Evolutionary conservation across 331 rosid species (phyloP), one percentile per base, ranked within the genome.

Genomic region (Acacia concinna): DNA sequence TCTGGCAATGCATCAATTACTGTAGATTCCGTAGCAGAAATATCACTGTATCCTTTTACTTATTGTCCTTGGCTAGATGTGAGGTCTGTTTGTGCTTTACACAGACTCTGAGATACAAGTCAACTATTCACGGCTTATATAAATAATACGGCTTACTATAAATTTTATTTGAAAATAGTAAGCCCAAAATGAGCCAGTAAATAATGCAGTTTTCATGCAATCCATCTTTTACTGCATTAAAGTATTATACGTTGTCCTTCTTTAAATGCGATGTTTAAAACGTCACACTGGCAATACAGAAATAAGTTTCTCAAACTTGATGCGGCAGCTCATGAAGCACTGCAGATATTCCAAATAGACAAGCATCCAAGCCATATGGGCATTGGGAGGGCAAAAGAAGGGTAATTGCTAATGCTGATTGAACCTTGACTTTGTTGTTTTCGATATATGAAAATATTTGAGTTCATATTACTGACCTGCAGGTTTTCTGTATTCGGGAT

Each of bases 281-380:
- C 40, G 23, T 94, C 67, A 91, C 88, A 47, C 35, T 47, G 34
- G 79, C 80, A 74, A 86, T 79, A 57, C 81, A 95, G 98, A 91
- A 89, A 91, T 85, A 92, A 81, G 63, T 95, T 92, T 78, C 95
- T 95, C 82, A 95, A 92, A 89, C 96, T 95, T 56, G 98, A 95
- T 81, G 89, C 93, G 43, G 86, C 96, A 68, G 94, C 97, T 85
- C 97, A 90, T 76, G 97, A 95, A 88, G 97, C 97, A 44, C 83
- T 95, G 89, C 98, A 95, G 84, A 95, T 95, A 86, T 95, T 95
- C 89, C 98, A 91, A 86, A 87, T 83, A 41, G 98, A 95, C 88
- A 95, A 88, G 89, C 98, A 92, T 86, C 97, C 98, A 49, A 95
- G 98, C 89, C 94, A 92, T 81, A 95, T 95, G 98, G 98, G 98